Evolutionary conservation across 441 rosid species (phyloP).

Genomic region (Erysimum cheiri): DNA sequence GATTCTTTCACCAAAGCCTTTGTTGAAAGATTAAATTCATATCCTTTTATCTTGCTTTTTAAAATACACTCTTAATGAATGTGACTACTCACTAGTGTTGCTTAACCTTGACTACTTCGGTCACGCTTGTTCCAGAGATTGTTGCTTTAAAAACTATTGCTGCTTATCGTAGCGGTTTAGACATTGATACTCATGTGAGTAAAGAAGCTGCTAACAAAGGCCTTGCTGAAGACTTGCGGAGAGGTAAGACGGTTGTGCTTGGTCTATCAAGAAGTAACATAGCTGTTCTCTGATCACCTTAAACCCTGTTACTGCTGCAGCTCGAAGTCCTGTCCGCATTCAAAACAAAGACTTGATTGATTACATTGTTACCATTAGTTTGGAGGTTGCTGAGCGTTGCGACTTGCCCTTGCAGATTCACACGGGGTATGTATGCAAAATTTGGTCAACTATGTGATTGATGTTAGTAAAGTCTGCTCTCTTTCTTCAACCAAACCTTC

Average conservation of each 20-base stretch:
- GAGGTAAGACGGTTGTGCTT: constrained; percentile 48
- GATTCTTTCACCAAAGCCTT: constrained; percentile 65
- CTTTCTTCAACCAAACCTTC: neutral
- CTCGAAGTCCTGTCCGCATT: constrained; percentile 71
- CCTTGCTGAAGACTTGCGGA: constrained; percentile 68
- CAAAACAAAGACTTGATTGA: constrained; percentile 77
- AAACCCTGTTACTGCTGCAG: constrained; percentile 51
- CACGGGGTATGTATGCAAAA: constrained; percentile 75
- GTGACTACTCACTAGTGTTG: constrained; percentile 20
- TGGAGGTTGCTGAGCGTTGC: constrained; percentile 64
- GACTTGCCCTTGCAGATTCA: constrained; percentile 95
- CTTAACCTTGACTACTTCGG: constrained; percentile 56
- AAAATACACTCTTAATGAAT: neutral
- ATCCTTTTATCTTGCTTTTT: constrained; percentile 60
- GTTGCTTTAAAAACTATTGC: constrained; percentile 87
- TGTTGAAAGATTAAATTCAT: constrained; percentile 67
- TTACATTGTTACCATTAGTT: constrained; percentile 67
- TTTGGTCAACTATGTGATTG: constrained; percentile 21
- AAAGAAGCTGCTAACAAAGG: constrained; percentile 75
- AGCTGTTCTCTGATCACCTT: constrained; percentile 38
- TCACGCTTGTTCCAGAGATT: constrained; percentile 64
- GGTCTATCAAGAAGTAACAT: constrained; percentile 29
- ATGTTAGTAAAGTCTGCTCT: neutral
- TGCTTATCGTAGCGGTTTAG: constrained; percentile 93
- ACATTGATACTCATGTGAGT: constrained; percentile 66